phyloP scores from a whole-genome alignment of 73 alveolate genomes.

The Chromera velia region DNA sequence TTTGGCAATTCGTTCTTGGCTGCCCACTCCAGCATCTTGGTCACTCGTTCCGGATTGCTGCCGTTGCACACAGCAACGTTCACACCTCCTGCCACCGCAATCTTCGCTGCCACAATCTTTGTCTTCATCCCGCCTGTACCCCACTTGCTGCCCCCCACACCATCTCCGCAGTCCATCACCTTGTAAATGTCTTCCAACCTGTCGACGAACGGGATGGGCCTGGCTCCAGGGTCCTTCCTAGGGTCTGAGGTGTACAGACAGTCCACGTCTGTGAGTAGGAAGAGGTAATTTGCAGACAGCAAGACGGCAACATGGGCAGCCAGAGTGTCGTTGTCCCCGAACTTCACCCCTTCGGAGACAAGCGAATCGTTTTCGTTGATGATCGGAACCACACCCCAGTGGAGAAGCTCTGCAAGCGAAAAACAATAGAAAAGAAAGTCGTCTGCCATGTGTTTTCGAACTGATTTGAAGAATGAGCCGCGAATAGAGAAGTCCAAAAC shows the following conservation, averaged over 20 bases:
- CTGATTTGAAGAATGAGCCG: not conserved
- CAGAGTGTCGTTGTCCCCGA: slow-evolving; percentile 14
- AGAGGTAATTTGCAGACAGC: not conserved
- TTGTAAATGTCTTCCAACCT: not conserved
- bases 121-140: not conserved
- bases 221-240: slow-evolving; percentile 24
- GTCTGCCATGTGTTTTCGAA: not conserved
- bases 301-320: slow-evolving; percentile 1
- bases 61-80: not conserved
- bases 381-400: not conserved
- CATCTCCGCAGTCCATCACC: not conserved
- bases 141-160: not conserved
- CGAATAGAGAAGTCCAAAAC: not conserved
- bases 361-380: slow-evolving; percentile 5
- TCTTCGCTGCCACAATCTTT: not conserved
- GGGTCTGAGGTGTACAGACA: slow-evolving; percentile 42
- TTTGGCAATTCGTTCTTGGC: too few relatives aligned
- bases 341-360: not conserved
- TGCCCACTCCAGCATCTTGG: too few relatives aligned
- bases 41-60: too few relatives aligned
- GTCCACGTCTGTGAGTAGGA: slow-evolving; percentile 26
- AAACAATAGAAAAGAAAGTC: not conserved
- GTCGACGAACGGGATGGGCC: slow-evolving; percentile 11
- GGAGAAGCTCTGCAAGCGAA: not conserved
- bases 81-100: not conserved